Base-by-base conservation (phyloP, 495 filamentous ascomycete species). In the Mytilinidion resinicola region DNA sequence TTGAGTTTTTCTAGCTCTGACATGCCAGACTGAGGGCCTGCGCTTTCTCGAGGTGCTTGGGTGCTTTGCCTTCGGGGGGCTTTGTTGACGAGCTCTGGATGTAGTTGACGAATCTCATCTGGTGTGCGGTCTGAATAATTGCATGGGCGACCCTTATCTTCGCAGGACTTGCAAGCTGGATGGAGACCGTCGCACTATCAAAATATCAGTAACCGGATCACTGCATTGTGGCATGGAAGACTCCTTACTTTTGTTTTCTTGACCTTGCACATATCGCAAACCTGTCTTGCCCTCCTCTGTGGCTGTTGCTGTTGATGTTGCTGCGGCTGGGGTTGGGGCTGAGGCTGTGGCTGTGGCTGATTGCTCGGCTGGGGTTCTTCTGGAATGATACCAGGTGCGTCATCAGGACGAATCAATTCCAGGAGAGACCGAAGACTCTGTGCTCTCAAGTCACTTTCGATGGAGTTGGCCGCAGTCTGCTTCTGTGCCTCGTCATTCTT, bases 351-450 rank as follows among this genome's bases (percentile, higher is more conserved):
- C 35, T 43, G 25, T 9, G 20, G 25, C 52, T 52, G 48, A 17
- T 36, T 25, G 30, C 44, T 42, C 42, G 10, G 44, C 25, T 51
- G 53, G 4, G 54, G 33, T 6, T 55, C 54, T 17, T 58, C 56
- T 15, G 47, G 61, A 4, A 53, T 47, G 17, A 57, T 53, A 4
- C 30, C 53, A 10, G 53, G 42, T 8, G 34, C 34, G 38, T 14
- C n/a, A 51, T 66, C 64, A 9, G 57, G 43, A 36, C 53, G 64
- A 9, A 66, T 66, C 14, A 66, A 55, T 30, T 66, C 60, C 7
- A 66, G 48, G n/a, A 66, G 44, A 35, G 64, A 66, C 6, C 60
- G 60, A 1, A 66, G 52, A 41, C 64, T 66, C 49, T 66, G 64
- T 7, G 56, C 57, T 43, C 64, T 56, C 12, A 66, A 41, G 15